Evolutionary conservation across 805 yeast genomes (phyloP).

Genomic region (Ogataea minuta): DNA sequence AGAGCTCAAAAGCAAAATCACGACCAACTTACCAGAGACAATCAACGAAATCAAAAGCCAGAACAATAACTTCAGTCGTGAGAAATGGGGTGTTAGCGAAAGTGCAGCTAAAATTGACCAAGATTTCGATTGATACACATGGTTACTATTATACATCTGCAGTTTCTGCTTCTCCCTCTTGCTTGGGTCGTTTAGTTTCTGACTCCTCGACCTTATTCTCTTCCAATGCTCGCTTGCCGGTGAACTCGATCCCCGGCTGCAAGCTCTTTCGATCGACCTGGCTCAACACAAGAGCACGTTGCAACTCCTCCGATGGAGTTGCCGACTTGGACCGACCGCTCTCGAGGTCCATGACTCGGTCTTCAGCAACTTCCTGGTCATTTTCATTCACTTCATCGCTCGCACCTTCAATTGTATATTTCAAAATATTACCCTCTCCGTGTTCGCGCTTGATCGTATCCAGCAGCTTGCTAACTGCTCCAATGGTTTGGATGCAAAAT

Average conservation of each 20-base stretch:
- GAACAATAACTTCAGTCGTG: conserved; percentile 28
- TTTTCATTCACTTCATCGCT: neutral
- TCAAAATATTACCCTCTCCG: conserved; percentile 24
- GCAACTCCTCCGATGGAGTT: neutral
- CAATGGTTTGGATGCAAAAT: conserved; percentile 29
- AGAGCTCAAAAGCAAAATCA: conserved; percentile 31
- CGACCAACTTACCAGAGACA: conserved; percentile 26
- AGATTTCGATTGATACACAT: conserved; percentile 21
- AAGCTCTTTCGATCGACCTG: neutral
- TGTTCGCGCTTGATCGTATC: conserved; percentile 24
- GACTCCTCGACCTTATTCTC: neutral
- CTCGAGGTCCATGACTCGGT: neutral
- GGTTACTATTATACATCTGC: neutral
- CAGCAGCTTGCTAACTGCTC: conserved; percentile 20
- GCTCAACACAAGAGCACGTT: conserved; percentile 1
- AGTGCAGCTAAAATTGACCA: conserved; percentile 35
- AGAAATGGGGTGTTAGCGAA: conserved; percentile 36
- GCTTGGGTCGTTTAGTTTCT: neutral
- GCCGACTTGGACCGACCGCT: neutral
- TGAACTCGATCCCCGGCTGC: conserved; percentile 1
- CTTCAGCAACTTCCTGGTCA: neutral
- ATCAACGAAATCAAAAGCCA: conserved; percentile 29
- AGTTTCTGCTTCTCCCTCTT: neutral
- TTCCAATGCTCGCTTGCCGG: neutral
- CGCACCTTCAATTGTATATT: conserved; percentile 17